A percentile compares a stretch with the other conserved stretches of the same genome.
Conservation (phyloP, 805 yeast genomes). For the Ogataea methanolica region DNA sequence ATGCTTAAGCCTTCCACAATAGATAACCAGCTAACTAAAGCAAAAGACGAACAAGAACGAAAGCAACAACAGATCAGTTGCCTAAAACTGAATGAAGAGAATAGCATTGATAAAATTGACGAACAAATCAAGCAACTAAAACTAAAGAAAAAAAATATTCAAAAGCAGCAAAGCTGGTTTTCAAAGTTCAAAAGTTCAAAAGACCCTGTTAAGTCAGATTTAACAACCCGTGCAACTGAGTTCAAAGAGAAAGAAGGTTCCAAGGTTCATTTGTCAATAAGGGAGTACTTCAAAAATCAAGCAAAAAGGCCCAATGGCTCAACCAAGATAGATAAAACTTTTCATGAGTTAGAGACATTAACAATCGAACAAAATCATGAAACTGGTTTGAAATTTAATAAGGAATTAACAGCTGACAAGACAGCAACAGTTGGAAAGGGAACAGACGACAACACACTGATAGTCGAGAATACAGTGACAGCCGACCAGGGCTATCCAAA, state of each 20-base stretch:
- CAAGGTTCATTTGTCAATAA: not conserved
- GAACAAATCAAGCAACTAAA: constrained; percentile 10
- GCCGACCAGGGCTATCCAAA: too few relatives aligned
- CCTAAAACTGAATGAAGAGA: constrained; percentile 5
- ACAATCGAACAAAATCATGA: not conserved
- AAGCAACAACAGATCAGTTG: constrained; percentile 2
- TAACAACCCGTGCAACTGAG: too few relatives aligned
- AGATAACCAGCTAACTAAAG: too few relatives aligned
- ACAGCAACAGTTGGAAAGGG: too few relatives aligned
- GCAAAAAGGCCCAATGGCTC: not conserved
- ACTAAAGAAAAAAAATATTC: constrained; percentile 10
- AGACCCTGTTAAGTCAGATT: too few relatives aligned
- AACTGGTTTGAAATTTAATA: too few relatives aligned
- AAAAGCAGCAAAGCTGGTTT: constrained; percentile 7
- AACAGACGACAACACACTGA: too few relatives aligned
- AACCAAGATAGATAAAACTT: not conserved
- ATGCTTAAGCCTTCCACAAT: too few relatives aligned
- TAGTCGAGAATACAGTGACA: too few relatives aligned
- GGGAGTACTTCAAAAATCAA: not conserved
- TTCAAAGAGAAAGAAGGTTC: not conserved
- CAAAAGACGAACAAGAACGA: not conserved
- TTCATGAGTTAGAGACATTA: not conserved
- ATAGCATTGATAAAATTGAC: constrained; percentile 8
- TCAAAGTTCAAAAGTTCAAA: too few relatives aligned
- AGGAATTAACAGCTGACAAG: too few relatives aligned